These are phyloP conservation scores for Colletotrichum cordylinicola DNA, from an alignment of 2,329 filamentous ascomycete genomes.

Conservation along the genomic window DNA sequence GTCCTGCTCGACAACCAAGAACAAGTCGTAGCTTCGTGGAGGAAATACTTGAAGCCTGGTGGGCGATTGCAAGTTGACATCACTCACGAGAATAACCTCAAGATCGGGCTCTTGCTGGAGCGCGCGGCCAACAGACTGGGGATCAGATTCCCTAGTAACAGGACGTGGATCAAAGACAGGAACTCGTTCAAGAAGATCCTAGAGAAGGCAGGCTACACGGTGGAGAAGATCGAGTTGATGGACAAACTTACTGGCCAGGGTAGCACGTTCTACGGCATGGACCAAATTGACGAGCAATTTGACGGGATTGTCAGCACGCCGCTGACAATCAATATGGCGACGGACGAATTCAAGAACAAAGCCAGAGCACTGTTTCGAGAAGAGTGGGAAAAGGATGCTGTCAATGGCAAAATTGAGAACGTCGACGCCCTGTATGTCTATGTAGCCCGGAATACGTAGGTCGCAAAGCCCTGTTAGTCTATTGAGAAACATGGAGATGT, in stretches of 20 bases:
- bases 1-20: conserved; percentile 34
- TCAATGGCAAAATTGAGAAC: conserved; percentile 32
- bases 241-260: conserved; percentile 31
- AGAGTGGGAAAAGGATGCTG: conserved; percentile 34
- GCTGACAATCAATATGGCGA: conserved; percentile 23
- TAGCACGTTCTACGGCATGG: conserved; percentile 24
- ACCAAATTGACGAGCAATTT: conserved; percentile 34
- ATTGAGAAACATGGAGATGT: not conserved
- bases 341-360: conserved; percentile 27
- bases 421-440: conserved; percentile 36
- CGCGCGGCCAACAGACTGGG: conserved; percentile 28
- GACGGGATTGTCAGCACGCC: conserved; percentile 27
- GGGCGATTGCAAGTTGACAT: conserved; percentile 36
- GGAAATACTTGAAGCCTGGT: conserved; percentile 29
- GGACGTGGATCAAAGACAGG: conserved; percentile 32
- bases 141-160: conserved; percentile 31
- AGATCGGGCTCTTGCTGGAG: conserved; percentile 30
- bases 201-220: conserved; percentile 29
- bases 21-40: conserved; percentile 32
- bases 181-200: conserved; percentile 33
- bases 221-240: conserved; percentile 30
- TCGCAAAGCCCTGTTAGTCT: not conserved
- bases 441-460: conserved; percentile 26
- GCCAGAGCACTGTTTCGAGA: conserved; percentile 31
- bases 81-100: conserved; percentile 35